Conservation (phyloP, 495 filamentous ascomycete species). For the Hyphodiscus hymeniophilus region DNA sequence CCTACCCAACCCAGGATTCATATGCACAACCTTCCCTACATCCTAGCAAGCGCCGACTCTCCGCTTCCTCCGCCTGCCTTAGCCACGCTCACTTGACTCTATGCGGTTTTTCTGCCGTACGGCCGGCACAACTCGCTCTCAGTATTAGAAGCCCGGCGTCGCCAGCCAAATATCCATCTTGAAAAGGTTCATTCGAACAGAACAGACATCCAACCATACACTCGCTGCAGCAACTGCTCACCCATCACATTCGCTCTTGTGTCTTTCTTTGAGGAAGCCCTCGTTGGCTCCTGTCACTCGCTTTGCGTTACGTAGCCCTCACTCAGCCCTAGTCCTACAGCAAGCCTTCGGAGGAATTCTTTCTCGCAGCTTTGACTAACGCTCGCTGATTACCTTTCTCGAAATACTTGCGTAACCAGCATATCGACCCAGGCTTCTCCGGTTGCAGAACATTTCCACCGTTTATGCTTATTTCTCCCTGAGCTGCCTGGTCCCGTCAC, state of each 20-base stretch:
- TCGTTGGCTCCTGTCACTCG: slow-evolving; percentile 59
- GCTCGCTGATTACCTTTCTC: neutral
- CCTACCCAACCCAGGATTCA: neutral
- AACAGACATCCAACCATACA: slow-evolving; percentile 5
- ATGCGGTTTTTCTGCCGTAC: slow-evolving; percentile 14
- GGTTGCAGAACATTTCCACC: neutral
- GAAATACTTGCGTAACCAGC: neutral
- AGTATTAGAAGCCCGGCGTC: slow-evolving; percentile 15
- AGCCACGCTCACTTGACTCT: slow-evolving; percentile 11
- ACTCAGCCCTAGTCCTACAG: slow-evolving; percentile 12
- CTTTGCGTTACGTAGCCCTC: slow-evolving; percentile 27
- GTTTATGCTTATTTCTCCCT: slow-evolving; percentile 15
- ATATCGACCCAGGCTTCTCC: neutral
- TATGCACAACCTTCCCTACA: neutral
- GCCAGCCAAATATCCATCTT: slow-evolving; percentile 7
- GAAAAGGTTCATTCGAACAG: slow-evolving; percentile 14
- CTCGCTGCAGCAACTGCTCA: slow-evolving; percentile 3
- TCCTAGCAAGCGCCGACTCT: slow-evolving; percentile 3
- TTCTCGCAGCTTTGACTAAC: slow-evolving; percentile 1
- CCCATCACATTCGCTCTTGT: slow-evolving; percentile 21
- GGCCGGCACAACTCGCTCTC: slow-evolving; percentile 10
- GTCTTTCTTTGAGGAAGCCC: slow-evolving; percentile 41
- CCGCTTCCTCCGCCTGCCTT: slow-evolving; percentile 4
- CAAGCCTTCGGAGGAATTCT: slow-evolving; percentile 17
- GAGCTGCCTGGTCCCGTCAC: neutral